Percentiles rank a stretch among this genome's conserved stretches.
phyloP scores from a whole-genome alignment of 208 protist species.

The Acanthamoeba castellanii region DNA sequence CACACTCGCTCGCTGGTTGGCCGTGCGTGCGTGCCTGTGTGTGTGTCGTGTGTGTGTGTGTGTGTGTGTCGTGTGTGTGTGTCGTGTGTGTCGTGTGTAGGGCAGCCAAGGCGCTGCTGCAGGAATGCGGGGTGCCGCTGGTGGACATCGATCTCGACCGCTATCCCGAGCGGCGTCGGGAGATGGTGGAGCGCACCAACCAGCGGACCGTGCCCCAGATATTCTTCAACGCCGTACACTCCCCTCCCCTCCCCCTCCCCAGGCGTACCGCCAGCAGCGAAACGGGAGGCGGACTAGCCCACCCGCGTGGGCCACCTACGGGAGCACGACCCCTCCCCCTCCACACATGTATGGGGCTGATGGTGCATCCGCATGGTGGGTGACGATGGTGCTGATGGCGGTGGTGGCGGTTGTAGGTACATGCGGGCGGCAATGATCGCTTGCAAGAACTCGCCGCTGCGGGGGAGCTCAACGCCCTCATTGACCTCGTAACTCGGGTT shows the following conservation, averaged over 20 bases:
- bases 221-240: background rate
- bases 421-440: conserved; percentile 11
- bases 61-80: background rate
- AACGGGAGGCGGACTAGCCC: no score
- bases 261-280: no score
- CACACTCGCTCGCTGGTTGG: no score
- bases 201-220: conserved; percentile 1
- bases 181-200: conserved; percentile 47
- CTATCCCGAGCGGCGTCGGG: background rate
- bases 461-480: background rate
- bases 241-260: background rate
- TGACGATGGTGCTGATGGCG: no score
- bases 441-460: background rate
- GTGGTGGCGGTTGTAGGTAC: background rate
- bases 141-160: conserved; percentile 13
- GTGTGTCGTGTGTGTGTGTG: no score
- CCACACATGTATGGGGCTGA: background rate
- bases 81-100: background rate
- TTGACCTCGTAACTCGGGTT: background rate
- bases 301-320: no score
- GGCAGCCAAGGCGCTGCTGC: background rate
- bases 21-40: no score
- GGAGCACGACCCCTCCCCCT: background rate
- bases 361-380: no score
- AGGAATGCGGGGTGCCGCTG: background rate